phyloP scores from a whole-genome alignment of 805 yeast genomes.

The Lipomyces lipofer region DNA sequence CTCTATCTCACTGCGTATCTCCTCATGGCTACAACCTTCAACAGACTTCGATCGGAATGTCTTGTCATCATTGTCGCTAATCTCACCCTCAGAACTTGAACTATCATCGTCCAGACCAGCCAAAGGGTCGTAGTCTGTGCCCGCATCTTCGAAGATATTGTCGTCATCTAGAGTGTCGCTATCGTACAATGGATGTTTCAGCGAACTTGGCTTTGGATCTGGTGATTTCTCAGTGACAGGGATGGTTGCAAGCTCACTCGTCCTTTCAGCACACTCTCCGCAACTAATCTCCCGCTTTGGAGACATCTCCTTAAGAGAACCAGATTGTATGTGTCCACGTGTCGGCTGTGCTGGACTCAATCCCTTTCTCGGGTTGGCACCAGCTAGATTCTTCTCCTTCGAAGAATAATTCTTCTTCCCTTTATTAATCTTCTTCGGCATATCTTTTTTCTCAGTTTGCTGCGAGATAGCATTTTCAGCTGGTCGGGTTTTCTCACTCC shows the following conservation, averaged over 20 bases:
- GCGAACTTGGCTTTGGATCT: too few species aligned
- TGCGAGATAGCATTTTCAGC: neutral
- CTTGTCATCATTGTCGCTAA: slow-evolving; percentile 5
- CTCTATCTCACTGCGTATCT: neutral
- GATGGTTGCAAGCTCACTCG: neutral
- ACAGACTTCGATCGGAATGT: neutral
- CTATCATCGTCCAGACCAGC: slow-evolving; percentile 17
- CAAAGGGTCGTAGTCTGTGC: slow-evolving; percentile 30
- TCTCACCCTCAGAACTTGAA: neutral
- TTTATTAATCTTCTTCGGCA: neutral
- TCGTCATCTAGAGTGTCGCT: slow-evolving; percentile 4
- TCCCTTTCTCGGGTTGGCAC: too few species aligned
- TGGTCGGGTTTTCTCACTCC: neutral
- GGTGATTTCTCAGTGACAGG: neutral
- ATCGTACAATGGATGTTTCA: too few species aligned
- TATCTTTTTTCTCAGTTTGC: neutral
- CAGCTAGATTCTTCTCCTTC: neutral
- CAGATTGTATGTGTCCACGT: neutral
- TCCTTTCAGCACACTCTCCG: neutral
- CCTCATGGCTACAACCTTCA: neutral
- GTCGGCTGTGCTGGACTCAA: too few species aligned
- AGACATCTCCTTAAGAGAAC: neutral
- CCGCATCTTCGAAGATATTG: slow-evolving; percentile 30
- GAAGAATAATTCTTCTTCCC: neutral
- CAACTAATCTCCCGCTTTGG: neutral